A percentile compares a stretch with the other conserved stretches of the same genome.
Conservation (phyloP, 2,329 filamentous ascomycete species). For the Aspergillus phoenicis region DNA sequence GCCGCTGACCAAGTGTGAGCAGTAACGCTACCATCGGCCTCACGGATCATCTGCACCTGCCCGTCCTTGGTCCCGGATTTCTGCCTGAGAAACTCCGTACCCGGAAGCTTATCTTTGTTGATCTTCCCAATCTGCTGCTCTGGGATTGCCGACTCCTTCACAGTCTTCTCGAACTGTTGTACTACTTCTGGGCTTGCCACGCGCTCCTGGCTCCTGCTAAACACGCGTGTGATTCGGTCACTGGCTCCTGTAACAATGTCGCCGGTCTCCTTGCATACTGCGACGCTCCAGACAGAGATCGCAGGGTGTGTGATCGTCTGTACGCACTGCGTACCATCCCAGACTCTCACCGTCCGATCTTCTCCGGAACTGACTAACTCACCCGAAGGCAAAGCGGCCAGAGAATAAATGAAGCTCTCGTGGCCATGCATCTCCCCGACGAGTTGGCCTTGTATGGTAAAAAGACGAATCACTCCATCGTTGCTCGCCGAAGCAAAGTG, state of each 20-base stretch:
- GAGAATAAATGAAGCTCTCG: conserved; percentile 90
- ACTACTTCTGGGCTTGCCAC: conserved; percentile 69
- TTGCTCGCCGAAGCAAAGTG: conserved; percentile 96
- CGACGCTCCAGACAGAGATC: conserved; percentile 93
- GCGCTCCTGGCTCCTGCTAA: conserved; percentile 71
- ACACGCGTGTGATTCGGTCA: conserved; percentile 81
- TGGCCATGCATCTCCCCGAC: conserved; percentile 82
- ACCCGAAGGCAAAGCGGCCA: conserved; percentile 75
- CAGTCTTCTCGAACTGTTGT: conserved; percentile 75
- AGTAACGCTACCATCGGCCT: conserved; percentile 77
- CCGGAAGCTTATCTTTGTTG: conserved; percentile 89
- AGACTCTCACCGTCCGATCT: conserved; percentile 89
- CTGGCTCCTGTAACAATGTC: conserved; percentile 95
- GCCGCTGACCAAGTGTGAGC: conserved; percentile 83
- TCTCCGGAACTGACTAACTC: conserved; percentile 91
- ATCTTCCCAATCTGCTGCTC: conserved; percentile 80
- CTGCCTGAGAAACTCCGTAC: conserved; percentile 78
- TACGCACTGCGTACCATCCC: conserved; percentile 78
- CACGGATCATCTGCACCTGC: conserved; percentile 88
- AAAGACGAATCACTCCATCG: conserved; percentile 84
- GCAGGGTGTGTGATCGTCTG: conserved; percentile 97
- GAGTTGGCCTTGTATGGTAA: conserved; percentile 77
- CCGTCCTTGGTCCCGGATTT: conserved; percentile 94
- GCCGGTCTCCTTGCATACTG: conserved; percentile 77
- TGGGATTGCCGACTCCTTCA: conserved; percentile 82